phyloP scores from a whole-genome alignment of 2,329 filamentous ascomycete species.

The Ceratocystis albifundus region DNA sequence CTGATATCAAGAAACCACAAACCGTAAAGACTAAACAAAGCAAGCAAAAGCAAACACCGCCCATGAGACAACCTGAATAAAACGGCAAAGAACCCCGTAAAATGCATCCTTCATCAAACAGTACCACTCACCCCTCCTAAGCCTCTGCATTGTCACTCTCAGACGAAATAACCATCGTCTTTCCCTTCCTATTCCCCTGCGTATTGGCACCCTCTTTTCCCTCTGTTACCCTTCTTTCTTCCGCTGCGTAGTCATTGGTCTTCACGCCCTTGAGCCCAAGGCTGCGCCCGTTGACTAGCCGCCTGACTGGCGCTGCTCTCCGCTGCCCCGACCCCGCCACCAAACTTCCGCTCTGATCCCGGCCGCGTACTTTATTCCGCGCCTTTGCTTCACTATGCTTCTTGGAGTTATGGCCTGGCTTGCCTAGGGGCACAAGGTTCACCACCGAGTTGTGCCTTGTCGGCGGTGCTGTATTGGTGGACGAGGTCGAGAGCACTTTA shows the following conservation, averaged over 20 bases:
- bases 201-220: no score
- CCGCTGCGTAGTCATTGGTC: neutral
- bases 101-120: neutral
- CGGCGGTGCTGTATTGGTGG: conserved; percentile 33
- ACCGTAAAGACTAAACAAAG: conserved; percentile 9
- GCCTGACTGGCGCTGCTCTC: conserved; percentile 8
- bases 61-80: conserved; percentile 3
- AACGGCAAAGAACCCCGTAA: conserved; percentile 8
- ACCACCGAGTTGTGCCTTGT: conserved; percentile 42
- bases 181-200: neutral
- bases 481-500: conserved; percentile 34
- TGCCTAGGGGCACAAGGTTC: neutral
- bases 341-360: conserved; percentile 11
- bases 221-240: neutral
- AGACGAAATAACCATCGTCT: neutral
- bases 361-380: conserved; percentile 6
- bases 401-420: neutral
- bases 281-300: conserved; percentile 14
- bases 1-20: conserved; percentile 19
- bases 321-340: conserved; percentile 3
- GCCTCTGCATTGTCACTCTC: conserved; percentile 8
- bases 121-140: neutral
- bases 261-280: neutral
- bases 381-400: neutral
- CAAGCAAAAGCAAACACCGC: neutral